Percentiles rank a stretch among this genome's conserved stretches.
These are phyloP conservation scores for Ophiostoma himal-ulmi DNA, from an alignment of 2,329 filamentous ascomycete genomes.

Conservation along the genomic window DNA sequence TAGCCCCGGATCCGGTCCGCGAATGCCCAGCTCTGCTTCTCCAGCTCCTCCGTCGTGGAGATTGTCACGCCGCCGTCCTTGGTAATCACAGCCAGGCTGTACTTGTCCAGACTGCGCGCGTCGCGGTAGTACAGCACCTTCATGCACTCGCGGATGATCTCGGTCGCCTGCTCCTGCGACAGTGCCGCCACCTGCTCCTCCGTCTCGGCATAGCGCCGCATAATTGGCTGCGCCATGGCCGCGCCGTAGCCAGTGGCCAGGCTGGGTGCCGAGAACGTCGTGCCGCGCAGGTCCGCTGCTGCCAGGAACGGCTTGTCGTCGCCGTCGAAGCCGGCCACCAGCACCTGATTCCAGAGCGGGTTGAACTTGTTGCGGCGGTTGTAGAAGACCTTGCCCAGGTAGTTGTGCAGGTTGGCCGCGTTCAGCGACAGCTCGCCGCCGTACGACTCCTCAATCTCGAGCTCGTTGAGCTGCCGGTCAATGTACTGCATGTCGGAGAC, in stretches of 20 bases:
- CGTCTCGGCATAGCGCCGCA: slow-evolving; percentile 77
- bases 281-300: slow-evolving; percentile 84
- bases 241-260: slow-evolving; percentile 91
- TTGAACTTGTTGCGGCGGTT: slow-evolving; percentile 91
- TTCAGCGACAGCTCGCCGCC: slow-evolving; percentile 55
- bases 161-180: slow-evolving; percentile 70
- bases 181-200: slow-evolving; percentile 70
- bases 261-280: slow-evolving; percentile 80
- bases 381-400: slow-evolving; percentile 94
- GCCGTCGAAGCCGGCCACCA: slow-evolving; percentile 83
- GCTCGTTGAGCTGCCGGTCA: slow-evolving; percentile 79
- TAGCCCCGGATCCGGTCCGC: slow-evolving; percentile 93
- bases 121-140: slow-evolving; percentile 98
- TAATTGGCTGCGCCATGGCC: slow-evolving; percentile 85
- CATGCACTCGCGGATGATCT: slow-evolving; percentile 86
- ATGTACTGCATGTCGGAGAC: slow-evolving; percentile 99
- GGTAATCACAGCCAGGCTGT: slow-evolving; percentile 85
- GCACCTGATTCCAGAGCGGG: slow-evolving; percentile 92
- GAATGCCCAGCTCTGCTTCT: slow-evolving; percentile 97
- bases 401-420: slow-evolving; percentile 93
- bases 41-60: slow-evolving; percentile 77
- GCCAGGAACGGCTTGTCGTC: slow-evolving; percentile 80
- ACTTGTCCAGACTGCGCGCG: slow-evolving; percentile 83
- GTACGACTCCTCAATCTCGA: slow-evolving; percentile 88
- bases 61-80: slow-evolving; percentile 83